phyloP scores from a whole-genome alignment of 2,329 filamentous ascomycete genomes.

The Alternaria arborescens region DNA sequence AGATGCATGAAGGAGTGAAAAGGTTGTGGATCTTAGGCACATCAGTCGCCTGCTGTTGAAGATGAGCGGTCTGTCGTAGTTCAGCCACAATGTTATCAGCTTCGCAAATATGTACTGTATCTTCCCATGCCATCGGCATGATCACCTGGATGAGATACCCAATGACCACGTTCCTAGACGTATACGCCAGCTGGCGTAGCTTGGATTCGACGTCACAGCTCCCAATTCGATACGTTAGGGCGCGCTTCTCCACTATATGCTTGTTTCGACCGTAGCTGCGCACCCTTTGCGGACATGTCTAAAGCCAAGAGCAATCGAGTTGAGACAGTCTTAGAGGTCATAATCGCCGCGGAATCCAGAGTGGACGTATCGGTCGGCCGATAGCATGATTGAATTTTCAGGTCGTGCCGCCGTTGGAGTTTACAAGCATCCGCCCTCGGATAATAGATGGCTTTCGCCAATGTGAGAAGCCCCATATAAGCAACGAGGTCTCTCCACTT shows the following conservation, averaged over 20 bases:
- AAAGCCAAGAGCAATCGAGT: too few species aligned
- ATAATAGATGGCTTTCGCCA: too few species aligned
- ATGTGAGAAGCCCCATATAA: too few species aligned
- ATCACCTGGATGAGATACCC: not conserved
- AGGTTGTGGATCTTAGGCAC: not conserved
- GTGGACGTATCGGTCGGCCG: too few species aligned
- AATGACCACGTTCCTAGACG: not conserved
- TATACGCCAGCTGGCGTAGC: not conserved
- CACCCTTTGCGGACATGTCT: too few species aligned
- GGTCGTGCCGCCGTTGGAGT: too few species aligned
- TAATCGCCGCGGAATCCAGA: too few species aligned
- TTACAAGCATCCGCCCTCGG: too few species aligned
- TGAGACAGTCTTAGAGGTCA: too few species aligned
- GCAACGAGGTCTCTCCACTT: too few species aligned
- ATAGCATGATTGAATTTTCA: too few species aligned
- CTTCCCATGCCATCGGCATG: not conserved
- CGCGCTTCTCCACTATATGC: not conserved
- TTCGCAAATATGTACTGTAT: not conserved
- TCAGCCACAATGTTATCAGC: not conserved
- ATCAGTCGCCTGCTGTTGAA: not conserved
- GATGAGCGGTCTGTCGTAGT: not conserved
- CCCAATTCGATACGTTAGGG: not conserved
- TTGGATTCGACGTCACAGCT: not conserved
- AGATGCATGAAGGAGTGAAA: not conserved
- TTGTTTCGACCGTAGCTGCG: too few species aligned